Evolutionary conservation across 2,329 filamentous ascomycete genomes (phyloP), one percentile per base, ranked within the genome.

Genomic region (Fusarium piperis): DNA sequence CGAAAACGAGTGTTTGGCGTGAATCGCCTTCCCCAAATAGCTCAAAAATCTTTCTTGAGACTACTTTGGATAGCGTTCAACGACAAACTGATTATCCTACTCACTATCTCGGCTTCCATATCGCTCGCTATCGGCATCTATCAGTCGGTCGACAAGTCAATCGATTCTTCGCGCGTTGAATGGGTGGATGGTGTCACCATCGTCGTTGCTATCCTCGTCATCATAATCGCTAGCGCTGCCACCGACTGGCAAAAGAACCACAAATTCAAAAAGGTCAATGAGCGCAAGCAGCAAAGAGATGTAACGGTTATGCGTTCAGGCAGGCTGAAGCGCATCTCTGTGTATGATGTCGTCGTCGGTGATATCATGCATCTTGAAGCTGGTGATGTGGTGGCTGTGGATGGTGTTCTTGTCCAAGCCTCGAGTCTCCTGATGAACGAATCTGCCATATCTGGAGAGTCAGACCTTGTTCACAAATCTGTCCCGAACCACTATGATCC

Each of bases 151-250:
- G 89, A 87, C 16, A 85, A 68, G 23, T 65, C 86, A 3, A 79
- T 84, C 6, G 83, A 80, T 41, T 78, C 82, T 39, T 83, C 89
- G 7, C 87, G 87, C 36, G 90, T 94, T 13, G 91, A 94, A 79
- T 95, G 93, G 93, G 91, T 94, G 6, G 93, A 95, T 80, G 93
- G 93, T 70, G 90, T 94, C 12, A 93, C 93, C 9, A 94, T 95
- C 70, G 90, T 94, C 46, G 88, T 92, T 23, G 93, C 93, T 57
- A 93, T 95, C 67, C 78, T 91, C 16, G 91, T 95, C 70, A 93
- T 95, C 52, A 91, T 94, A 4, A 80, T 92, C 20, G 93, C 94
- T 20, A 93, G 92, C 67, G 92, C 93, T n/a, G 83, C 91, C 35
- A 95, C 94, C 72, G 93, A 95, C 77, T 95, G 90, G 87, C 93